Evolutionary conservation across 768 basidiomycete species (phyloP), one percentile per base, ranked within the genome.

Genomic region (Auriscalpium orientale): DNA sequence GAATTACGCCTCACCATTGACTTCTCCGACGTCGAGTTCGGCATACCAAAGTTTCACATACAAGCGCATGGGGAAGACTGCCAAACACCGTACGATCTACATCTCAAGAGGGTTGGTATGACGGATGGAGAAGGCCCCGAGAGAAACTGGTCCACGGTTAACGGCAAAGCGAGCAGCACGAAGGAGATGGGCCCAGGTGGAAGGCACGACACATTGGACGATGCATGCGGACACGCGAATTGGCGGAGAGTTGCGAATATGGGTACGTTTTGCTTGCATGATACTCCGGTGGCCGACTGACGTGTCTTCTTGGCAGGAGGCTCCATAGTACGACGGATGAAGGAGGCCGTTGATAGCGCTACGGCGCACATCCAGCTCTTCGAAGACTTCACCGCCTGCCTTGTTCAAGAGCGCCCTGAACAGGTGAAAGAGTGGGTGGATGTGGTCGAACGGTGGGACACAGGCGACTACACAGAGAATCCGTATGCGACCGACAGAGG

Each of bases 91-190:
- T 43, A 13, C 40, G 68, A 63, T 1, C 62, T 68, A 51, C 71
- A 72, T 56, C 59, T 63, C 45, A 58, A 56, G 15, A 65, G 68
- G 15, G 63, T 65, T 15, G 72, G 65, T 0, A 58, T 66, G 22
- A 72, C 69, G 0, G 71, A 74, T 56, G 73, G 73, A 1, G 73
- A 74, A 49, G 69, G 62, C 0, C 58, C 66, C 10, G 72, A 75
- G 58, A 56, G 66, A 2, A 62, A 62, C 0, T 75, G 71, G 71
- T 59, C 69, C 0, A 37, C 62, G 18, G 59, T 66, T 12, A 70
- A 72, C 52, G 59, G 58, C 0, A 33, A 66, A 0, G 64, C 71
- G 9, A 21, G 54, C 8, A 70, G 70, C 40, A 72, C 71, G 1
- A 57, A 61, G 33, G 72, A 72, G 60, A 75, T 76, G 74, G 72